Conservation (phyloP, 345 rosid genomes). For the Acer saccharum region DNA sequence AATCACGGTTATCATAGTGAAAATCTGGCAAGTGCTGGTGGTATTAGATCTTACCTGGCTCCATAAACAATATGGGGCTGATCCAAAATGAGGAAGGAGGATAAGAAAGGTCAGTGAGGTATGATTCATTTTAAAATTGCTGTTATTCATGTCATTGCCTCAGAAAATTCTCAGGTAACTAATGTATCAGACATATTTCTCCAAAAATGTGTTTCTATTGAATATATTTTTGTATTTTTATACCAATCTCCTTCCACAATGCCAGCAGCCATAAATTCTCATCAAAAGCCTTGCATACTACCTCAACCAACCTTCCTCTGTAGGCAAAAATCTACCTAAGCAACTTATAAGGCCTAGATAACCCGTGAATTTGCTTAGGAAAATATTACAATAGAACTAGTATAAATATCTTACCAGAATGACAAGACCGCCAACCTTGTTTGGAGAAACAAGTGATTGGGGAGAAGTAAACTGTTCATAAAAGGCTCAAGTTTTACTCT, state of each 20-base stretch:
- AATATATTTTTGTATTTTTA: neutral
- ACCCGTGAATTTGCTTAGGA: constrained; percentile 2
- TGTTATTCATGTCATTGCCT: neutral
- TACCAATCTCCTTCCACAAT: neutral
- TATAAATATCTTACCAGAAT: neutral
- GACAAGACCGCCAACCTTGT: neutral
- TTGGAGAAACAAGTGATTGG: neutral
- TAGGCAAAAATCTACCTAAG: neutral
- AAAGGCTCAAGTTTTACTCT: neutral
- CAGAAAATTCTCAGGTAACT: neutral
- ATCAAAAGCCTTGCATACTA: neutral
- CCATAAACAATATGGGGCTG: neutral
- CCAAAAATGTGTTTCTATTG: neutral
- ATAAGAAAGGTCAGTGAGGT: neutral
- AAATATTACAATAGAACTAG: neutral
- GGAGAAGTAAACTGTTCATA: neutral
- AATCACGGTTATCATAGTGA: neutral
- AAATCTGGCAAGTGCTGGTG: neutral
- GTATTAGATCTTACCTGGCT: neutral
- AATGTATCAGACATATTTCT: neutral
- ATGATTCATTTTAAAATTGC: neutral
- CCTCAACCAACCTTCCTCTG: neutral
- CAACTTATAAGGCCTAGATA: constrained; percentile 5
- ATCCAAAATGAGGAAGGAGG: constrained; percentile 6
- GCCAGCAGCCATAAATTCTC: neutral